Evolutionary conservation across 306 rosid species (phyloP).

Genomic region (Purshia tridentata): DNA sequence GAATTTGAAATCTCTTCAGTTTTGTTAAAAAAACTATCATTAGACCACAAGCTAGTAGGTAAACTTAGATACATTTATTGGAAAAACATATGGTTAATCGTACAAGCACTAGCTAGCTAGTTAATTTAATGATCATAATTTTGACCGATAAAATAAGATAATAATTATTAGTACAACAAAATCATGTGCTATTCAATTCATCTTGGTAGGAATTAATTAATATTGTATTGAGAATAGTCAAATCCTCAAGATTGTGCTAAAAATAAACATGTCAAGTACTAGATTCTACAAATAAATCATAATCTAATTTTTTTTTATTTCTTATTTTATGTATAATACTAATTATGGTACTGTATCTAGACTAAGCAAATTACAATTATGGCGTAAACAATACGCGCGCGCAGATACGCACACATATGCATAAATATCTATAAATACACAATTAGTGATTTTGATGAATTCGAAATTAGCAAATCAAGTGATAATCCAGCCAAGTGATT

Average conservation of each 20-base stretch:
- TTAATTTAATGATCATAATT: neutral
- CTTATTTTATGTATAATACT: neutral
- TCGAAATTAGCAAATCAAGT: no score
- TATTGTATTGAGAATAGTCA: no score
- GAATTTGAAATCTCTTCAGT: no score
- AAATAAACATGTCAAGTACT: no score
- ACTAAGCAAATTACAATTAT: neutral
- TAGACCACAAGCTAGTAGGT: no score
- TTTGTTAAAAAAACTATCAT: no score
- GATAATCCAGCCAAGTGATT: neutral
- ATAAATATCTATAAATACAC: slow-evolving; percentile 2
- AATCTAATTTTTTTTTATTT: neutral
- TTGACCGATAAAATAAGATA: neutral
- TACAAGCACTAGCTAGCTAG: no score
- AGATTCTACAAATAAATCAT: neutral
- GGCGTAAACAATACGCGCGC: neutral
- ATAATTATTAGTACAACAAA: no score
- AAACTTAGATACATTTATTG: neutral
- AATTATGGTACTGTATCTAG: neutral
- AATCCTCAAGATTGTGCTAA: no score
- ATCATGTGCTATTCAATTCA: no score
- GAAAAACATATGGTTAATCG: no score
- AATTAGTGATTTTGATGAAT: neutral
- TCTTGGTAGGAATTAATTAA: no score
- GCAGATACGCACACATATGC: slow-evolving; percentile 6